Evolutionary conservation across 2,329 filamentous ascomycete genomes (phyloP).

Genomic region (Colletotrichum neosansevieriae): DNA sequence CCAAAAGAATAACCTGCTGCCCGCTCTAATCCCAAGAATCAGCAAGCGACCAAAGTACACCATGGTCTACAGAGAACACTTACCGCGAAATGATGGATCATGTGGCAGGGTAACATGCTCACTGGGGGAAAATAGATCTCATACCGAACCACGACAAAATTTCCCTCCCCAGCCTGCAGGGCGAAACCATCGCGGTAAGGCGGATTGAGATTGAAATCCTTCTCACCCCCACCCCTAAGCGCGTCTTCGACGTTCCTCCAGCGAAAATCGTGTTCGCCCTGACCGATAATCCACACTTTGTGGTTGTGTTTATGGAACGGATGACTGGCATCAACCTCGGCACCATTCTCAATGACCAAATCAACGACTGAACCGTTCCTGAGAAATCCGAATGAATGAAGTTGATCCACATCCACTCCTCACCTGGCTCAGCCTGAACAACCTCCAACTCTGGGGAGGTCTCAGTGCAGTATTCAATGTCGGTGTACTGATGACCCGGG

Average conservation of each 20-base stretch:
- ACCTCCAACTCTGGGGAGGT: conserved; percentile 16
- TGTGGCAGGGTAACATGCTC: conserved; percentile 34
- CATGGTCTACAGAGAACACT: neutral
- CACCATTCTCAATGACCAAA: conserved; percentile 24
- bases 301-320: conserved; percentile 36
- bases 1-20: conserved; percentile 22
- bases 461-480: conserved; percentile 18
- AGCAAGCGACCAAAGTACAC: neutral
- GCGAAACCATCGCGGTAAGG: conserved; percentile 26
- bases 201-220: conserved; percentile 15
- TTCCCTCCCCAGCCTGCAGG: conserved; percentile 15
- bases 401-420: conserved; percentile 28
- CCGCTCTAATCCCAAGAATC: neutral
- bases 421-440: neutral
- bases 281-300: conserved; percentile 26
- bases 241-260: conserved; percentile 10
- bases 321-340: conserved; percentile 13
- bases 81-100: conserved; percentile 32
- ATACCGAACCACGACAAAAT: conserved; percentile 20
- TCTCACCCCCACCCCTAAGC: neutral
- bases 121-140: conserved; percentile 16
- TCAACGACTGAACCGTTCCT: conserved; percentile 8
- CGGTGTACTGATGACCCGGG: conserved; percentile 20
- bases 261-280: conserved; percentile 2
- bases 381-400: conserved; percentile 20